Evolutionary conservation across 2,329 filamentous ascomycete species (phyloP).

Genomic region (Clonostachys byssicola): DNA sequence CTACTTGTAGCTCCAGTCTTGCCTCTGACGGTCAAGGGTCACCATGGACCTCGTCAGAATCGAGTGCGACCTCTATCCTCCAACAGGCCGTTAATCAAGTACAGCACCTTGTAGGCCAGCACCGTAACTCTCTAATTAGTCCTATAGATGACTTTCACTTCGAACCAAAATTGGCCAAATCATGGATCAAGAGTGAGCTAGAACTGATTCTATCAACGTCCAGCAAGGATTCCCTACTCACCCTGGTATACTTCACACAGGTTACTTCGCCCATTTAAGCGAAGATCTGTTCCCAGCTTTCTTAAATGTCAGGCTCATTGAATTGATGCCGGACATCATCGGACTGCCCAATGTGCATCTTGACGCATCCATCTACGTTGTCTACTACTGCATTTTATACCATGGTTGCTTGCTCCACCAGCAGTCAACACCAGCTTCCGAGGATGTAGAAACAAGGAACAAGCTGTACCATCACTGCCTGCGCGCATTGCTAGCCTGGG

Average conservation of each 20-base stretch:
- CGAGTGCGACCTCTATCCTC: too few relatives aligned
- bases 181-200: too few relatives aligned
- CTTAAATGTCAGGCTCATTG: conserved; percentile 14
- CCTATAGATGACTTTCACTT: conserved; percentile 13
- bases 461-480: conserved; percentile 16
- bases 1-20: too few relatives aligned
- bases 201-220: too few relatives aligned
- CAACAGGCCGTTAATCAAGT: conserved; percentile 18
- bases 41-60: too few relatives aligned
- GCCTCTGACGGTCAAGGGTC: too few relatives aligned
- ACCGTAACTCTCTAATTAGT: conserved; percentile 8
- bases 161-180: conserved; percentile 16
- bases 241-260: conserved; percentile 2
- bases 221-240: too few relatives aligned
- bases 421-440: neutral
- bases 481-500: conserved; percentile 18
- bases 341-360: conserved; percentile 17
- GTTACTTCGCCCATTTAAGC: conserved; percentile 19
- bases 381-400: conserved; percentile 21
- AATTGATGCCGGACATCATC: conserved; percentile 19
- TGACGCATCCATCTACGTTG: conserved; percentile 17
- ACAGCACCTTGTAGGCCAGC: conserved; percentile 13
- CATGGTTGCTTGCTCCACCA: conserved; percentile 10
- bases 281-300: conserved; percentile 17
- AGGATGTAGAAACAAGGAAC: neutral